Evolutionary conservation across 306 rosid species (phyloP), one percentile per base, ranked within the genome.

Genomic region (Styphnolobium japonicum): DNA sequence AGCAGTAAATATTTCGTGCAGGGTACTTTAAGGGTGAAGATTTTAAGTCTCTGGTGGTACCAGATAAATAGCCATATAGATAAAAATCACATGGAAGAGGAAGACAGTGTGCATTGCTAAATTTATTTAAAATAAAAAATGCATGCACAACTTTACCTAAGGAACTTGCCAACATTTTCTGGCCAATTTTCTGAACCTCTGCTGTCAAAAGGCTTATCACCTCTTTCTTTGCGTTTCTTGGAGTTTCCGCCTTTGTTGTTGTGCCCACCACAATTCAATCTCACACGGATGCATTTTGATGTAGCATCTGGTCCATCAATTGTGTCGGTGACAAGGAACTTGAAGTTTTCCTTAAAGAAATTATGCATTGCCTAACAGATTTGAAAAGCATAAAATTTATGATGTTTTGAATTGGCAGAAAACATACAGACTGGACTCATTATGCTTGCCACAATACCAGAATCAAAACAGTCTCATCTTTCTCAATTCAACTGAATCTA

Each of bases 151-250:
- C 40, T 61, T 86, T 81, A 92, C 98, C 92, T 88, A 11, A 92
- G 94, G 87, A 95, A 95, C 82, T 91, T 95, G 73, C 92, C 96
- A 39, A 49, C 80, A 76, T 82, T 72, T 64, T 89, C 94, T 33
- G 88, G 86, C 98, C 98, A 95, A 84, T 72, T 88, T 78, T 91
- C 95, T 29, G 94, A 91, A 75, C 98, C 98, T 81, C 98, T 89
- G 78, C 98, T 91, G 80, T 95, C 98, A 85, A 91, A 95, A 33
- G 98, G 97, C 48, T 85, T 92, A 73, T 76, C 92, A 27, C 86
- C 92, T 80, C 96, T 90, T 76, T 87, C 94, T 88, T 95, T 95
- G 58, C 96, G 91, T 73, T 95, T 95, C 85, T 68, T 92, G 27
- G 90, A 89, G 83, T 87, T 83, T 57, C 83, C 88, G 19, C 89